A percentile compares a stretch with the other conserved stretches of the same genome.
Conservation (phyloP, 1,284 basidiomycete genomes). For the Moesziomyces sp. region DNA sequence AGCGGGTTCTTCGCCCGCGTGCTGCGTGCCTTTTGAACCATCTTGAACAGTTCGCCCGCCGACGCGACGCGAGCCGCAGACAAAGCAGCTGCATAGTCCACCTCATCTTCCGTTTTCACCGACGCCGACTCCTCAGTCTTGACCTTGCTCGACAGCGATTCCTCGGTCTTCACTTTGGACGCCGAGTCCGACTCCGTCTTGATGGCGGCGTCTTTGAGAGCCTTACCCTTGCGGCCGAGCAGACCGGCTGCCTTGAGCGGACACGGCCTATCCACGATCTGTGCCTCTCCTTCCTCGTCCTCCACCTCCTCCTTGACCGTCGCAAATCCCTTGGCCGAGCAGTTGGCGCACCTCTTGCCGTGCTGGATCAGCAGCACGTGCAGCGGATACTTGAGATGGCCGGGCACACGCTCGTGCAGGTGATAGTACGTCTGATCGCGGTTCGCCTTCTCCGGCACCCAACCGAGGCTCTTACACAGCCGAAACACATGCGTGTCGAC, state of each 20-base stretch:
- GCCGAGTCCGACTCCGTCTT: conserved; percentile 6
- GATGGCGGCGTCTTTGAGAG: conserved; percentile 39
- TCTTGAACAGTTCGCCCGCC: conserved; percentile 8
- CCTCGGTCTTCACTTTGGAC: conserved; percentile 19
- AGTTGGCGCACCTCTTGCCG: conserved; percentile 68
- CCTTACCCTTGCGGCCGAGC: conserved; percentile 45
- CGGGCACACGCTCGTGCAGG: conserved; percentile 75
- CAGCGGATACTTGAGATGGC: conserved; percentile 76
- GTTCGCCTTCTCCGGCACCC: conserved; percentile 75
- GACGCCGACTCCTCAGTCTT: conserved; percentile 4
- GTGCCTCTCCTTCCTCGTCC: conserved; percentile 8
- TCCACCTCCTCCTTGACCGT: conserved; percentile 58
- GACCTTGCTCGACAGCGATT: conserved; percentile 1
- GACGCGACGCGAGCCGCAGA: conserved; percentile 6
- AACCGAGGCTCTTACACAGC: conserved; percentile 75
- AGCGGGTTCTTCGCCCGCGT: conserved; percentile 28
- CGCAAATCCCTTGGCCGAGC: conserved; percentile 64
- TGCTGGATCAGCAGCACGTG: conserved; percentile 79
- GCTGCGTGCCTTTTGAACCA: conserved; percentile 13
- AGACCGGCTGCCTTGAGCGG: conserved; percentile 42
- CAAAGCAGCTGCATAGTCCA: conserved; percentile 22
- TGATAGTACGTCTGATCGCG: conserved; percentile 78
- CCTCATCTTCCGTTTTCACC: background rate
- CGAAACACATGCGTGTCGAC: conserved; percentile 78
- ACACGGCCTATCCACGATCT: conserved; percentile 25